Conservation (phyloP, 768 basidiomycete genomes). For the Dioszegia crocea region DNA sequence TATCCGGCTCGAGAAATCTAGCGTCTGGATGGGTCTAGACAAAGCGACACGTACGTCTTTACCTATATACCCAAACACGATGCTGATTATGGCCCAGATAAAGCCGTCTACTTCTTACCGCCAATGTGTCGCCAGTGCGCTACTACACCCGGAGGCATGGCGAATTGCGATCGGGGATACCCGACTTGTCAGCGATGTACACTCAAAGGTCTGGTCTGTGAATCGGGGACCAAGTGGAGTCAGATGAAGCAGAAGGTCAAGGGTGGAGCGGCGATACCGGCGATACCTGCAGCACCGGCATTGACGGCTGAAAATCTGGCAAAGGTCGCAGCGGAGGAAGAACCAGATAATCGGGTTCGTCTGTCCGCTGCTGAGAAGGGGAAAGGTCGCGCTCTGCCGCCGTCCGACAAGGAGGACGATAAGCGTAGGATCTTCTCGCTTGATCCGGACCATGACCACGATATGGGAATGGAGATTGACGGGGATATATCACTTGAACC, state of each 20-base stretch:
- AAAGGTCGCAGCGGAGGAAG: neutral
- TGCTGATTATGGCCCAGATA: constrained; percentile 10
- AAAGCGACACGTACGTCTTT: constrained; percentile 17
- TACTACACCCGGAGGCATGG: constrained; percentile 16
- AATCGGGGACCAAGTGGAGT: constrained; percentile 9
- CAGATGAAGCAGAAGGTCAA: constrained; percentile 21
- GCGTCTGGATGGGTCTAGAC: constrained; percentile 36
- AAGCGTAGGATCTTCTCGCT: no score
- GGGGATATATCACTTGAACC: no score
- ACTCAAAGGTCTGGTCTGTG: neutral
- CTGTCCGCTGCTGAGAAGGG: neutral
- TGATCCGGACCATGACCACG: no score
- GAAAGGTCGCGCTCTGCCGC: constrained; percentile 8
- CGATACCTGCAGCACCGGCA: no score
- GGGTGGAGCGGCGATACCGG: neutral
- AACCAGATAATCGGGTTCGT: neutral
- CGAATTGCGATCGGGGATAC: constrained; percentile 25
- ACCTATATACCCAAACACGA: neutral
- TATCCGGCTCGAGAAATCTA: constrained; percentile 21
- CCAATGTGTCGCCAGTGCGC: constrained; percentile 29
- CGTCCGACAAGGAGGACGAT: no score
- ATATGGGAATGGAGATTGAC: no score
- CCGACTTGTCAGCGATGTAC: constrained; percentile 32
- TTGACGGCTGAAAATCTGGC: no score
- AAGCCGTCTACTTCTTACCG: constrained; percentile 32